Base-by-base conservation (phyloP, 2,329 filamentous ascomycete species). In the Atkinsonella texensis region DNA sequence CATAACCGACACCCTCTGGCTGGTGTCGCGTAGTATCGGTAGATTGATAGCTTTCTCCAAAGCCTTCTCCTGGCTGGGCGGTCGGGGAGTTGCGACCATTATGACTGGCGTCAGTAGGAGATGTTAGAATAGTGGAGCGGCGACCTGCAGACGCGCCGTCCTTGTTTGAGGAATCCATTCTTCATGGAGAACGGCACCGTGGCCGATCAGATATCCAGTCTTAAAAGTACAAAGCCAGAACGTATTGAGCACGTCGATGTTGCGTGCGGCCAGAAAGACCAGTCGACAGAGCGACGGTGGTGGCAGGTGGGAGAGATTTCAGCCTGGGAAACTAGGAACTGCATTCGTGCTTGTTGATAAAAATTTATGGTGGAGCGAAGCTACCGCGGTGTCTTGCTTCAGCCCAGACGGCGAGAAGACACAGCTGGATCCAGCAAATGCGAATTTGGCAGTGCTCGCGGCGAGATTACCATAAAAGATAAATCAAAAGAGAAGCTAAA, bases 1-100 rank as follows among this genome's bases (percentile, higher is more conserved):
- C 80, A 67, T 83, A 83, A 20, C 62, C 63, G 18, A 47, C 32
- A 35, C 66, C 68, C 57, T 83, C 80, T 52, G 76, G 71, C 57
- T 76, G 73, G 58, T 77, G 73, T 57, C 81, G 74, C 57, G 81
- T 70, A 15, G 80, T 82, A 52, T 83, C 80, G 20, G 74, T 75
- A 18, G 79, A 79, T 60, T 80, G 77, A 59, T 74, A 74, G 63
- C 73, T 79, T 58, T 80, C 78, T 4, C 75, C 70, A 46, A 74
- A 62, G 23, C 65, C 68, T 46, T 77, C 74, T 39, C 74, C 72
- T 20, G 63, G 59, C 52, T 63, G 67, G 50, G 60, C 59, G 44
- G 66, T 56, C 45, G 65, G 56, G 45, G 67, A 58, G 47, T 70
- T 67, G 54, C 65, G 57, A 33, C 68, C 65, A 50, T 70, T 69